phyloP scores from a whole-genome alignment of 2,329 filamentous ascomycete genomes.

The Ascocoryne sarcoides region DNA sequence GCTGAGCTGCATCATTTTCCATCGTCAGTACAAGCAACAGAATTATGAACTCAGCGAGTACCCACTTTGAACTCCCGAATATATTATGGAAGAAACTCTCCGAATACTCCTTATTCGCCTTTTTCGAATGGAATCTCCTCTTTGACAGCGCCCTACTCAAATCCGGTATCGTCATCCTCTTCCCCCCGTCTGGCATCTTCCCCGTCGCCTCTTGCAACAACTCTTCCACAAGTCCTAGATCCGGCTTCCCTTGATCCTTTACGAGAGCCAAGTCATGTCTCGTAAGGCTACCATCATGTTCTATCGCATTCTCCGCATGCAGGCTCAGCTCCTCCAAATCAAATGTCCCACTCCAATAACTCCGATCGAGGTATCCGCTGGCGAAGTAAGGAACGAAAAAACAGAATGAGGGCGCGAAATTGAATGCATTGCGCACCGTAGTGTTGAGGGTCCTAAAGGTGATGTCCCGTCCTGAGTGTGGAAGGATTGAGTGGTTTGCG shows the following conservation, averaged over 20 bases:
- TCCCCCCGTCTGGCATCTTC: slow-evolving; percentile 26
- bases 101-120: slow-evolving; percentile 30
- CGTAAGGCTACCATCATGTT: slow-evolving; percentile 18
- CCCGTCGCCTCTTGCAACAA: slow-evolving; percentile 30
- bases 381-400: slow-evolving; percentile 18
- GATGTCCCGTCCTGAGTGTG: slow-evolving; percentile 31
- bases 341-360: slow-evolving; percentile 12
- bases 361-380: slow-evolving; percentile 18
- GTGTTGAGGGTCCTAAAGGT: slow-evolving; percentile 19
- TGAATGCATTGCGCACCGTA: slow-evolving; percentile 8
- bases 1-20: slow-evolving; percentile 29
- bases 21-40: too few relatives aligned
- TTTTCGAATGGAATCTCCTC: slow-evolving; percentile 28
- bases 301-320: slow-evolving; percentile 11
- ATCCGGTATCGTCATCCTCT: slow-evolving; percentile 30
- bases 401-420: slow-evolving; percentile 14
- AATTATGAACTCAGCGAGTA: slow-evolving; percentile 4
- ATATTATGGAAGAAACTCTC: slow-evolving; percentile 32
- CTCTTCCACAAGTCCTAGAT: slow-evolving; percentile 29
- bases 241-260: slow-evolving; percentile 31
- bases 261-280: slow-evolving; percentile 30
- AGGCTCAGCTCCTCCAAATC: slow-evolving; percentile 12
- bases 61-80: slow-evolving; percentile 33
- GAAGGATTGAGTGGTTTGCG: slow-evolving; percentile 35
- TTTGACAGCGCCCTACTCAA: slow-evolving; percentile 25